Evolutionary conservation across 768 basidiomycete species (phyloP).

Genomic region (Lentinula lateritia): DNA sequence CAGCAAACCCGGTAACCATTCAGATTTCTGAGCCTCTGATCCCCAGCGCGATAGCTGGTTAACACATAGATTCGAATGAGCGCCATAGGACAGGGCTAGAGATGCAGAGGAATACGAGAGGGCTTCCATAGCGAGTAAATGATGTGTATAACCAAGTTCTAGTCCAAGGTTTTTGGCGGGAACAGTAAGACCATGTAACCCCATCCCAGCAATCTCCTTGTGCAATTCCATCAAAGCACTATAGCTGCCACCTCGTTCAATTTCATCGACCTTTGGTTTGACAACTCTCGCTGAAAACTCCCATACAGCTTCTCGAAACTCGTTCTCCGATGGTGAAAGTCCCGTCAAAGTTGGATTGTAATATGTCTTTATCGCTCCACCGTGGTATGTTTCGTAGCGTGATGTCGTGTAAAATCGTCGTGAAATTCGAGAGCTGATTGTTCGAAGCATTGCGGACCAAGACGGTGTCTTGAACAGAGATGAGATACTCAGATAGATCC

Average conservation of each 20-base stretch:
- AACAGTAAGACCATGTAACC: conserved; percentile 84
- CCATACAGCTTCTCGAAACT: conserved; percentile 79
- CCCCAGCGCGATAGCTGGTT: conserved; percentile 85
- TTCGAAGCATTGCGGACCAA: not conserved
- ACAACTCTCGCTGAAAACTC: conserved; percentile 82
- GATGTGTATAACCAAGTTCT: conserved; percentile 78
- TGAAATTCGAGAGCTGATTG: not conserved
- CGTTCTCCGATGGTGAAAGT: not conserved
- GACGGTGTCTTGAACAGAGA: too few relatives aligned
- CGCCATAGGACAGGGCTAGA: conserved; percentile 87
- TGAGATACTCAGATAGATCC: too few relatives aligned
- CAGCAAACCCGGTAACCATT: conserved; percentile 79
- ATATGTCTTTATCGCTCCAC: not conserved
- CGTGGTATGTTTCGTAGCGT: not conserved
- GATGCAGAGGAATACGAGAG: conserved; percentile 88
- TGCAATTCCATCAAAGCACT: conserved; percentile 59
- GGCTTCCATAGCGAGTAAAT: conserved; percentile 93
- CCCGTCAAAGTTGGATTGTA: not conserved
- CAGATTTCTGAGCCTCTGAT: conserved; percentile 73
- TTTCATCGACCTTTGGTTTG: conserved; percentile 79
- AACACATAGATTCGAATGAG: conserved; percentile 86
- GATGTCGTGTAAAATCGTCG: not conserved
- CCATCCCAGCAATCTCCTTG: conserved; percentile 90
- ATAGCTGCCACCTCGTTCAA: conserved; percentile 54
- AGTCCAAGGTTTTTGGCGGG: conserved; percentile 57